Conservation (phyloP, 768 basidiomycete species). For the Russula ochroleuca region DNA sequence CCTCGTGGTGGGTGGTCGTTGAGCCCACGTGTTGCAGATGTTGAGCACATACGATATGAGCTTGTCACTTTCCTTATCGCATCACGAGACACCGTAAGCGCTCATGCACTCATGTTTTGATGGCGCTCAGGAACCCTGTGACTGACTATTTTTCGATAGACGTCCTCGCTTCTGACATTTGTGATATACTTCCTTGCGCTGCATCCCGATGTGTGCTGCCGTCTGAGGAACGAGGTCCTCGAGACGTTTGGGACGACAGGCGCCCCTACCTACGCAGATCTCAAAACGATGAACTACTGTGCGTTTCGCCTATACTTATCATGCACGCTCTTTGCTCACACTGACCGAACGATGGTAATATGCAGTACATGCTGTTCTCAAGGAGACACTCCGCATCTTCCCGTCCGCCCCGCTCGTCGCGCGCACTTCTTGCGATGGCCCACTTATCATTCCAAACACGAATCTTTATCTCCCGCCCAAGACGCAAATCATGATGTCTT, state of each 20-base stretch:
- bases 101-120: background rate
- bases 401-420: slow-evolving; percentile 21
- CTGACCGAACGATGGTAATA: background rate
- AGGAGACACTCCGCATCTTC: slow-evolving; percentile 32
- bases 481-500: slow-evolving; percentile 31
- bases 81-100: slow-evolving; percentile 25
- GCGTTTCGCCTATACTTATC: background rate
- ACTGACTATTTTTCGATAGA: slow-evolving; percentile 17
- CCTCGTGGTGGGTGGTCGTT: background rate
- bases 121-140: background rate
- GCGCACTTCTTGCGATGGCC: slow-evolving; percentile 19
- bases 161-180: slow-evolving; percentile 35
- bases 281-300: slow-evolving; percentile 36
- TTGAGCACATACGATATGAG: slow-evolving; percentile 28
- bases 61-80: slow-evolving; percentile 28
- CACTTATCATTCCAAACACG: slow-evolving; percentile 26
- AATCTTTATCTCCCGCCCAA: slow-evolving; percentile 24
- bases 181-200: slow-evolving; percentile 35
- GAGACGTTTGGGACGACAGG: slow-evolving; percentile 31
- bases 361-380: slow-evolving; percentile 36
- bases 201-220: slow-evolving; percentile 33
- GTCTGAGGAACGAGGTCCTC: slow-evolving; percentile 37
- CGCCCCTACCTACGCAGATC: slow-evolving; percentile 34
- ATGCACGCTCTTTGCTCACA: background rate
- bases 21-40: slow-evolving; percentile 12